Conservation (phyloP, 805 yeast species). For the Wickerhamiella occidentalis region DNA sequence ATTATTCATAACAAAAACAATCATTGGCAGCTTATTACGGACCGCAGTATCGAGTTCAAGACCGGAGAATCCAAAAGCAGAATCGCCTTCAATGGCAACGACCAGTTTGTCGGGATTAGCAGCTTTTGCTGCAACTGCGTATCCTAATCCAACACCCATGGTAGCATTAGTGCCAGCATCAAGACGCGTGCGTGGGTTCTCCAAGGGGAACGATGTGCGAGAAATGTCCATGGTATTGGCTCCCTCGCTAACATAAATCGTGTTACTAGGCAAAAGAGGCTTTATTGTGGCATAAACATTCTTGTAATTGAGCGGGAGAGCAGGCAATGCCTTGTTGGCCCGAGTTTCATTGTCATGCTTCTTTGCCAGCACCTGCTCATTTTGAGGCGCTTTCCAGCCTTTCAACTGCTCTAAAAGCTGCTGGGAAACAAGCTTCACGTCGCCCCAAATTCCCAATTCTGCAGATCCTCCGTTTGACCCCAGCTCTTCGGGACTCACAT, state of each 20-base stretch:
- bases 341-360: slow-evolving; percentile 26
- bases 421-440: slow-evolving; percentile 33
- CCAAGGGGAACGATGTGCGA: slow-evolving; percentile 45
- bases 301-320: slow-evolving; percentile 36
- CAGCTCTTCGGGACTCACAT: slow-evolving; percentile 40
- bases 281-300: slow-evolving; percentile 41
- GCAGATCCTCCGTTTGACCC: slow-evolving; percentile 35
- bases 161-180: slow-evolving; percentile 72
- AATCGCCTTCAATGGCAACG: slow-evolving; percentile 58
- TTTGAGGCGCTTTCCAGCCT: slow-evolving; percentile 30
- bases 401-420: slow-evolving; percentile 28
- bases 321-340: slow-evolving; percentile 29
- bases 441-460: slow-evolving; percentile 43
- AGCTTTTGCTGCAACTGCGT: slow-evolving; percentile 50
- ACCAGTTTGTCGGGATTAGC: slow-evolving; percentile 36
- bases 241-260: slow-evolving; percentile 49
- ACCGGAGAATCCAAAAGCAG: slow-evolving; percentile 66
- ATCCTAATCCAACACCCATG: slow-evolving; percentile 66
- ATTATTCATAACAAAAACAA: slow-evolving; percentile 58
- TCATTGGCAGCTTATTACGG: slow-evolving; percentile 40
- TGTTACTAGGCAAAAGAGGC: slow-evolving; percentile 26
- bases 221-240: slow-evolving; percentile 69
- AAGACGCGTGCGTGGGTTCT: slow-evolving; percentile 40
- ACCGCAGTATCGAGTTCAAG: slow-evolving; percentile 63
- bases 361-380: slow-evolving; percentile 21